Evolutionary conservation across 2,329 filamentous ascomycete genomes (phyloP).

Genomic region (Chaetomiaceae sp.): DNA sequence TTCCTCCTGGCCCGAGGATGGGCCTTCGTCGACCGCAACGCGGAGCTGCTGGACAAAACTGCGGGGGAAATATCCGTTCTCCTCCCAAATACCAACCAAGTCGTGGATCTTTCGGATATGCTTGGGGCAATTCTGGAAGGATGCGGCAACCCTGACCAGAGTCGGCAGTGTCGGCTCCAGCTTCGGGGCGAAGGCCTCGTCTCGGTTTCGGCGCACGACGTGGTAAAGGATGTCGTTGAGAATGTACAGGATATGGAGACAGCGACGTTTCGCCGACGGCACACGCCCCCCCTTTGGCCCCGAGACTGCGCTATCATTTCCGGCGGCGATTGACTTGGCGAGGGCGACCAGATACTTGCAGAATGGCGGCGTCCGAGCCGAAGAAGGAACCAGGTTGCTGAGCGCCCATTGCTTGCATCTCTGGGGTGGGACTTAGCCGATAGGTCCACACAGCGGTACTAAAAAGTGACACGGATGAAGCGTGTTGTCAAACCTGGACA

Average conservation of each 20-base stretch:
- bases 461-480: constrained; percentile 23
- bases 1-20: constrained; percentile 5
- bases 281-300: constrained; percentile 33
- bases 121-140: constrained; percentile 57
- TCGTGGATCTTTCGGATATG: constrained; percentile 60
- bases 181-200: constrained; percentile 48
- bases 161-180: constrained; percentile 56
- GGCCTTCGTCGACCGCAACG: constrained; percentile 44
- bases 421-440: constrained; percentile 50
- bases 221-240: constrained; percentile 76
- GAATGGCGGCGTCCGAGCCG: constrained; percentile 59
- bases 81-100: constrained; percentile 67
- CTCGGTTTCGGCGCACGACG: constrained; percentile 47
- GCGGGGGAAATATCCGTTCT: constrained; percentile 55
- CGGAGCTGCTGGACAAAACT: constrained; percentile 55
- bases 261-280: constrained; percentile 60
- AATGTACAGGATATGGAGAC: constrained; percentile 72
- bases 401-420: constrained; percentile 85
- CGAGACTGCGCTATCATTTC: constrained; percentile 30
- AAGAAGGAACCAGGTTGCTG: constrained; percentile 63
- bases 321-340: constrained; percentile 50
- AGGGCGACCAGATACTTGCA: constrained; percentile 72
- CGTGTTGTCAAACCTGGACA: constrained; percentile 74
- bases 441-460: constrained; percentile 22
- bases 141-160: constrained; percentile 55